Percentiles rank a stretch among this genome's conserved stretches.
These are phyloP conservation scores for Trypanosoma scelopori DNA, from an alignment of 208 protist genomes.

Conservation along the genomic window DNA sequence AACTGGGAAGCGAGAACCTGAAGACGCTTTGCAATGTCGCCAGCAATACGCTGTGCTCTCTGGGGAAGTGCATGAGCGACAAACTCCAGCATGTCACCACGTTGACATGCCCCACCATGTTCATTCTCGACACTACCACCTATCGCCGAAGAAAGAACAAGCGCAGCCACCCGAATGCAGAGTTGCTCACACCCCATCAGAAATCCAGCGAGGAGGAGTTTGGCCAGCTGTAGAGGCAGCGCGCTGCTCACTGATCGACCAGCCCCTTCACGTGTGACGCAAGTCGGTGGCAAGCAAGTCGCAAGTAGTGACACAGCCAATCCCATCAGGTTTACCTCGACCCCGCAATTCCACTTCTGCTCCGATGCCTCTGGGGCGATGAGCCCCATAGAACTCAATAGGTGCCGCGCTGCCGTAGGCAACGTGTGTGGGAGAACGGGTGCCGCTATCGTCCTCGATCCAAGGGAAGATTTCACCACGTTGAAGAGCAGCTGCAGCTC, in stretches of 20 bases:
- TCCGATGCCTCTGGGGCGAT: background rate
- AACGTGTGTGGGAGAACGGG: conserved; percentile 6
- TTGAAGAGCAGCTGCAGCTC: conserved; percentile 24
- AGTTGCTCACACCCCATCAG: conserved; percentile 37
- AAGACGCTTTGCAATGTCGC: conserved; percentile 5
- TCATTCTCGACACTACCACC: background rate
- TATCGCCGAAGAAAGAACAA: conserved; percentile 15
- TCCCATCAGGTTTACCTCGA: conserved; percentile 26
- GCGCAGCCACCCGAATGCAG: conserved; percentile 26
- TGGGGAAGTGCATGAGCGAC: background rate
- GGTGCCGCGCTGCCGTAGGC: conserved; percentile 17
- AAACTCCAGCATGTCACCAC: conserved; percentile 31
- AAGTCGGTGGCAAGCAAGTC: conserved; percentile 34
- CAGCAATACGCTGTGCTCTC: conserved; percentile 2
- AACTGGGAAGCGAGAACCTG: background rate
- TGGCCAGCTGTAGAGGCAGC: conserved; percentile 68
- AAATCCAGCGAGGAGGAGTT: conserved; percentile 65
- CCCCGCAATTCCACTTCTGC: background rate
- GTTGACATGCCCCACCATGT: background rate
- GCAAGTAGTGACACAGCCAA: conserved; percentile 32
- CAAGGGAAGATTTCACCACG: conserved; percentile 3
- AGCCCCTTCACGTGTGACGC: background rate
- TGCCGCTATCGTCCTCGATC: background rate
- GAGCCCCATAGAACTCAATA: conserved; percentile 30
- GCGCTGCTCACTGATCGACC: background rate